Evolutionary conservation across 768 basidiomycete genomes (phyloP), one percentile per base, ranked within the genome.

Genomic region (Gyrodon lividus): DNA sequence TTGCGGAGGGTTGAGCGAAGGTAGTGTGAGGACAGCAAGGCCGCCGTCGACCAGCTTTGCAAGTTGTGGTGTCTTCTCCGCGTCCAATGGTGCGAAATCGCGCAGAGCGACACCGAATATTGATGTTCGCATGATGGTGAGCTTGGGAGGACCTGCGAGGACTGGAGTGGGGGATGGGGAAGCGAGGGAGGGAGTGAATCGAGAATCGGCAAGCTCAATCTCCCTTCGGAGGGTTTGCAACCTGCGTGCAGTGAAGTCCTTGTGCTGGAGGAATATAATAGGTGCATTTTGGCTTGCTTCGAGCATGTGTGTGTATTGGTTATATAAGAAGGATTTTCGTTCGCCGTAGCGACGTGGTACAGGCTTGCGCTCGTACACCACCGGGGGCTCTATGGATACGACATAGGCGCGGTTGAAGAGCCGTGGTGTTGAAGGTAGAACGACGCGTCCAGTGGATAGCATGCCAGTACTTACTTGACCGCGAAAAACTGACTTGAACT

Each of bases 251-350:
- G 82, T 74, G 63, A 95, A 88, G 56, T 89, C 85, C 55, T 79
- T 75, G 67, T 92, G 91, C 46, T 83, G 78, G 53, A 96, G 82
- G 70, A 96, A 78, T 57, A 97, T 73, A 65, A 93, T 72, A 28
- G 92, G 85, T 0, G 82, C 74, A 33, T 74, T 68, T 20, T 69
- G 59, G 65, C 79, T 80, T 47, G 75, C 71, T 51, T 80, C 69
- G 62, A 96, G 78, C 56, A 96, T 81, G 60, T 77, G 78, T 50
- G 78, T 74, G 76, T 93, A 93, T 70, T 87, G 84, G 72, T 82
- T 78, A 72, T 85, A 91, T 66, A 92, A 84, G 70, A 82, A 85
- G 2, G 83, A 76, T 68, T 95, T 97, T 67, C 89, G 87, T 64
- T 83, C 81, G 45, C 78, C 78, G 66, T 92, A 94, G 52, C 81